Base-by-base conservation (phyloP, 768 basidiomycete genomes). In the Aureoboletus auriporus region DNA sequence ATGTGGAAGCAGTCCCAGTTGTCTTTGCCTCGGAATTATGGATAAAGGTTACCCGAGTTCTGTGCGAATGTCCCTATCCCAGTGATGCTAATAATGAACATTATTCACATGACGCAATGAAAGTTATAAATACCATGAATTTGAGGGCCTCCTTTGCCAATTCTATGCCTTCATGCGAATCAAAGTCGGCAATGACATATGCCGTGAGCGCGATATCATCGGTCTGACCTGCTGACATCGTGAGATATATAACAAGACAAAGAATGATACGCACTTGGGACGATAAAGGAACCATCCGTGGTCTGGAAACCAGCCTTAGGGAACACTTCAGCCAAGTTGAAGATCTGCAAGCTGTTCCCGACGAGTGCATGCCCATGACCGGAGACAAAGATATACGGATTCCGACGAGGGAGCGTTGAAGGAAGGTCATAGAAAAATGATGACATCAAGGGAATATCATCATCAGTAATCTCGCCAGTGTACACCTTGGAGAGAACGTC, bases 371-470 rank as follows among this genome's bases (percentile, higher is more conserved):
- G 60, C 10, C 50, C 63, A 6, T 27, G 45, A 20, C 52, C 41
- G 17, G 73, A 73, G 0, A 85, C 81, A 58, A 82, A 80, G 46
- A 97, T 83, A 60, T 87, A 80, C 26, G 68, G 72, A 65, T 92
- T 97, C n/a, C 96, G 71, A 10, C 85, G 76, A 47, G 75, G 71
- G 36, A 74, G 73, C 0, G 89, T 82, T 0, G 79, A 79, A 1
- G 93, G 89, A 6, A 93, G 76, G 58, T 95, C 91, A 61, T 95
- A 97, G 70, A 97, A 98, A 69, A 89, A 93, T 12, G 75, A 85
- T 28, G 78, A 68, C 46, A 89, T 76, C 29, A 75, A 72, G 6
- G 70, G 69, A 8, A 66, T 65, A 35, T 74, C 67, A 1, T 73
- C 74, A 39, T 89, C 83, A 8, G 75, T 74, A 14, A 92, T 60